These are phyloP conservation scores for Sophora flavescens DNA, from an alignment of 306 rosid species.

Conservation along the genomic window DNA sequence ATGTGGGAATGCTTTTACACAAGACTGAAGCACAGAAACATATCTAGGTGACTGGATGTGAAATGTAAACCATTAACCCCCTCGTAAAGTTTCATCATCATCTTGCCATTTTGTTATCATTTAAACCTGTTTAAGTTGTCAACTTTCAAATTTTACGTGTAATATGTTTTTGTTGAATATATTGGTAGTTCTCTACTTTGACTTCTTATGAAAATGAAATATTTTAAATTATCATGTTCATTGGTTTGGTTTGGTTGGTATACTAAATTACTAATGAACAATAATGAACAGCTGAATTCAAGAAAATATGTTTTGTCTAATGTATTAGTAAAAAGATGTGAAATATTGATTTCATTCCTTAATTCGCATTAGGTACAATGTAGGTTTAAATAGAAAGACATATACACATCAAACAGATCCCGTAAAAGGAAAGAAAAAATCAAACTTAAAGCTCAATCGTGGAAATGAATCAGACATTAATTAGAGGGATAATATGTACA, in stretches of 20 bases:
- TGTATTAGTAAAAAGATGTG: too few species aligned
- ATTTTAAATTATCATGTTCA: neutral
- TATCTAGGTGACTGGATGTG: neutral
- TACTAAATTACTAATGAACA: too few species aligned
- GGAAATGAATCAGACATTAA: too few species aligned
- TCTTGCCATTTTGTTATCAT: too few species aligned
- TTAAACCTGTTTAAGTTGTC: neutral
- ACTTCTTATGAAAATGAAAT: neutral
- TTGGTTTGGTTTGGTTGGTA: neutral
- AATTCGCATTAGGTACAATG: too few species aligned
- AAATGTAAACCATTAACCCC: neutral
- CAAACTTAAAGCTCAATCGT: too few species aligned
- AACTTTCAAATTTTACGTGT: neutral
- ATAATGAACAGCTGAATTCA: neutral
- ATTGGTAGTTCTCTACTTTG: neutral
- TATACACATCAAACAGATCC: too few species aligned
- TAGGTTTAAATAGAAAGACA: too few species aligned
- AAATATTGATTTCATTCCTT: too few species aligned
- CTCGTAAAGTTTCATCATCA: too few species aligned
- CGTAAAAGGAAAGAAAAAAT: too few species aligned
- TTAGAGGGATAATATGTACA: too few species aligned
- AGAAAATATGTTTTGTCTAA: neutral
- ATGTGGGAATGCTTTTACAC: neutral
- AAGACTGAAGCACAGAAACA: neutral
- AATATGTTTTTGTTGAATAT: neutral